Conservation (phyloP, 2,329 filamentous ascomycete species). For the Fusarium tanahbumbuense region DNA sequence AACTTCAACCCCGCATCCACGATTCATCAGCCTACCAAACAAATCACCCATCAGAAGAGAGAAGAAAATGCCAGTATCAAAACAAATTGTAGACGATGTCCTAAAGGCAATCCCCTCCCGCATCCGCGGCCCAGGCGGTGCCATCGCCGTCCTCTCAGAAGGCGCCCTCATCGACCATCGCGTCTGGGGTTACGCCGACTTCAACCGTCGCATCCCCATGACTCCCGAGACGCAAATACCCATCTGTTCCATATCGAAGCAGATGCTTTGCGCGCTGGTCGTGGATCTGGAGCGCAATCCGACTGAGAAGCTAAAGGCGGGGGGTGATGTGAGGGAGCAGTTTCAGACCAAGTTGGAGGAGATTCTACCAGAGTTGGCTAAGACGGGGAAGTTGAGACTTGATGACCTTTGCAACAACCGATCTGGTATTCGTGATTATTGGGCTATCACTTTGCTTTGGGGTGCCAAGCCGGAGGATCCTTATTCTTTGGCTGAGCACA, state of each 20-base stretch:
- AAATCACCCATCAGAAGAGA: background rate
- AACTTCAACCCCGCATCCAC: slow-evolving; percentile 28
- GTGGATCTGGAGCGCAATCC: slow-evolving; percentile 29
- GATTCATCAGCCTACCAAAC: background rate
- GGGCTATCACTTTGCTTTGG: slow-evolving; percentile 32
- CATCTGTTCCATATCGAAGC: slow-evolving; percentile 35
- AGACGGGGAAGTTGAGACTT: slow-evolving; percentile 4
- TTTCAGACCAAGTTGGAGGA: slow-evolving; percentile 25
- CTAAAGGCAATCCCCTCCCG: slow-evolving; percentile 22
- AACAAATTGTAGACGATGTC: slow-evolving; percentile 19
- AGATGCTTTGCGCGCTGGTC: slow-evolving; percentile 34
- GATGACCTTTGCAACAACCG: slow-evolving; percentile 31
- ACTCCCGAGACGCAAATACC: slow-evolving; percentile 23
- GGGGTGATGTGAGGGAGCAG: slow-evolving; percentile 18
- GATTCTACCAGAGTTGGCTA: slow-evolving; percentile 19
- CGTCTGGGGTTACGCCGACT: slow-evolving; percentile 36
- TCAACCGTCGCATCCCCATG: slow-evolving; percentile 32
- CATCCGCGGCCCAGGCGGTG: slow-evolving; percentile 32
- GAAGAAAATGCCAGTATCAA: slow-evolving; percentile 22
- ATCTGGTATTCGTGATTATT: slow-evolving; percentile 35
- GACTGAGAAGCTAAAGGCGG: slow-evolving; percentile 8
- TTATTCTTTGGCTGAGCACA: slow-evolving; percentile 25
- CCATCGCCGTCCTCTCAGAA: slow-evolving; percentile 29
- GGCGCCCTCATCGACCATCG: slow-evolving; percentile 16
- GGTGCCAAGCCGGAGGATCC: slow-evolving; percentile 28